Conservation (phyloP, 306 rosid species). For the Clitoria ternatea region DNA sequence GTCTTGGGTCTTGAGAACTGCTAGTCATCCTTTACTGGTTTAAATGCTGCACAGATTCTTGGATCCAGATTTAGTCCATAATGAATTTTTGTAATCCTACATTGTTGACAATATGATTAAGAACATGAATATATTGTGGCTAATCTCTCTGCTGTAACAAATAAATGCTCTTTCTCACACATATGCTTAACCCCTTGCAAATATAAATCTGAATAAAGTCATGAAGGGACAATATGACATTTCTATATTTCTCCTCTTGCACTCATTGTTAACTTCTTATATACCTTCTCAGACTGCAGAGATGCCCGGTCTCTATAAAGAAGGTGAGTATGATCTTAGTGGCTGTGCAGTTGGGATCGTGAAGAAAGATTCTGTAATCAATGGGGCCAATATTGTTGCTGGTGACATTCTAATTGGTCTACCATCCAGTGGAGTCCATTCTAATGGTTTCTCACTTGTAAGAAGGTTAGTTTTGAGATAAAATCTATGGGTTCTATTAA, state of each 20-base stretch:
- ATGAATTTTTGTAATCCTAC: conserved; percentile 3
- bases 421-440: conserved; percentile 92
- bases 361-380: conserved; percentile 64
- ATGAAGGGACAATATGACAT: not conserved
- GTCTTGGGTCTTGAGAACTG: not conserved
- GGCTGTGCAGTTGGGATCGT: conserved; percentile 93
- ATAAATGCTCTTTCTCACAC: not conserved
- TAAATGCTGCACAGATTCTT: not conserved
- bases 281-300: conserved; percentile 75
- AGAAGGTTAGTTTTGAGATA: conserved; percentile 52
- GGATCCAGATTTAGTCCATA: not conserved
- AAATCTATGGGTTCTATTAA: not conserved
- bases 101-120: not conserved
- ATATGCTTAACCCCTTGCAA: not conserved
- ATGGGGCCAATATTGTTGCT: conserved; percentile 63
- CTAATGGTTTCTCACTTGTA: conserved; percentile 91
- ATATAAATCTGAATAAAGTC: not conserved
- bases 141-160: not conserved
- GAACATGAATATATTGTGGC: not conserved
- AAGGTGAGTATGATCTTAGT: conserved; percentile 91
- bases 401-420: conserved; percentile 84
- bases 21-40: not conserved
- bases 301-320: conserved; percentile 90
- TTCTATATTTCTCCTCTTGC: not conserved
- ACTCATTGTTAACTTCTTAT: not conserved